phyloP scores from a whole-genome alignment of 768 basidiomycete genomes.

The Sistotremastrum suecicum region DNA sequence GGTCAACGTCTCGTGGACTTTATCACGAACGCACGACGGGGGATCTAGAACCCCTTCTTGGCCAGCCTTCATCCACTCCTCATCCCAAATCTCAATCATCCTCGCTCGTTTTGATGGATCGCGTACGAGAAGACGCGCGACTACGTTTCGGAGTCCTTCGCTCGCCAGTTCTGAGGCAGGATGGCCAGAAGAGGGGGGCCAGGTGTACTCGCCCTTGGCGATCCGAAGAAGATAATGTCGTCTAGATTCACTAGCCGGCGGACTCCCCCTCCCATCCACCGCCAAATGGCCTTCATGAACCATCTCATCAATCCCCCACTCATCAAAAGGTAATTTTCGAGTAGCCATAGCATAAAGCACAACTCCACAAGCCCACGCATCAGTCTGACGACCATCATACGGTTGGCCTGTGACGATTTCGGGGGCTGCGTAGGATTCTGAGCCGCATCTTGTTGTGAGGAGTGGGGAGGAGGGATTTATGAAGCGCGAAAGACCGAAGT shows the following conservation, averaged over 20 bases:
- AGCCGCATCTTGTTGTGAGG: slow-evolving; percentile 71
- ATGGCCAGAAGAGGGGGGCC: slow-evolving; percentile 31
- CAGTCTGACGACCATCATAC: slow-evolving; percentile 77
- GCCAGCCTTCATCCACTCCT: slow-evolving; percentile 25
- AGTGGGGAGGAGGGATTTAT: slow-evolving; percentile 50
- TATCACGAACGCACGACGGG: no score
- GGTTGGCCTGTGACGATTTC: slow-evolving; percentile 43
- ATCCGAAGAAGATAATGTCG: slow-evolving; percentile 61
- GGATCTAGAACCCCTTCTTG: no score
- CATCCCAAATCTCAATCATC: slow-evolving; percentile 48
- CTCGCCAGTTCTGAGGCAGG: slow-evolving; percentile 11
- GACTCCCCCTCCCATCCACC: slow-evolving; percentile 10
- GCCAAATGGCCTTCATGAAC: slow-evolving; percentile 24
- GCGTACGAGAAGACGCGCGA: slow-evolving; percentile 48
- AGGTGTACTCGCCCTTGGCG: slow-evolving; percentile 65
- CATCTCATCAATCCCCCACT: slow-evolving; percentile 4
- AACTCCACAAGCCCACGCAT: slow-evolving; percentile 86
- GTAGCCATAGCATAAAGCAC: slow-evolving; percentile 67
- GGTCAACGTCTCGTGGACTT: no score
- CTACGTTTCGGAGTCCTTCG: slow-evolving; percentile 37
- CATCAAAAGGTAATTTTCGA: slow-evolving; percentile 59
- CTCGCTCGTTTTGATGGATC: slow-evolving; percentile 52
- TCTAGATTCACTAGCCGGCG: slow-evolving; percentile 23
- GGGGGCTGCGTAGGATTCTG: slow-evolving; percentile 78
- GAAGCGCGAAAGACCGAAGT: slow-evolving; percentile 83